Evolutionary conservation across 352 stramenopile genomes (phyloP).

Genomic region (Blastocystis sp.): DNA sequence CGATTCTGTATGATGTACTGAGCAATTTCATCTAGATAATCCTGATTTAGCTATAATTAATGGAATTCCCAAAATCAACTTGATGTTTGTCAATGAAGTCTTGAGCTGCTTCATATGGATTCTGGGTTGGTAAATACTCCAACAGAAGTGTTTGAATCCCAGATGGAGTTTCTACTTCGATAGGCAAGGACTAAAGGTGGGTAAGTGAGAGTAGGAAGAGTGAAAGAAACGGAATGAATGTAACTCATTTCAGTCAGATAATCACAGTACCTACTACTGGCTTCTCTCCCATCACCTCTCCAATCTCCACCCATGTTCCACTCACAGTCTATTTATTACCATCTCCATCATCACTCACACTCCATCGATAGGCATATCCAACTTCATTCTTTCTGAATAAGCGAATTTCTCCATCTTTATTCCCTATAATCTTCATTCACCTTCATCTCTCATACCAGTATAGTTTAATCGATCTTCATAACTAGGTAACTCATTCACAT

Average conservation of each 20-base stretch:
- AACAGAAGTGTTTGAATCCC: not conserved
- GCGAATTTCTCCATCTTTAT: conserved; percentile 14
- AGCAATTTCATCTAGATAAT: conserved; percentile 54
- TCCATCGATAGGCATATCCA: conserved; percentile 35
- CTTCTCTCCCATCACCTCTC: conserved; percentile 2
- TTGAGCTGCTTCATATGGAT: conserved; percentile 42
- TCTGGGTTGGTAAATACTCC: not conserved
- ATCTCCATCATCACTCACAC: not conserved
- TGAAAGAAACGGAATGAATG: not conserved
- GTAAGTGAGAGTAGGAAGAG: no score
- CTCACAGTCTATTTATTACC: not conserved
- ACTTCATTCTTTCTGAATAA: not conserved
- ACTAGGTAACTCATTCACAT: not conserved
- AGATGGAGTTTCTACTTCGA: conserved; percentile 40
- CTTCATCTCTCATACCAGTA: not conserved
- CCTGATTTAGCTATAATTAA: conserved; percentile 18
- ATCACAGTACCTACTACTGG: not conserved
- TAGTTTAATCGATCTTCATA: not conserved
- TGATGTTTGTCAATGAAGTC: conserved; percentile 32
- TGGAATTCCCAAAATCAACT: not conserved
- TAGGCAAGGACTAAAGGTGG: not conserved
- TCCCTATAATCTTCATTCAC: not conserved
- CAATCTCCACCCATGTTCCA: conserved; percentile 50
- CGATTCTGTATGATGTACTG: conserved; percentile 48
- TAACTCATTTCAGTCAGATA: no score